phyloP scores from a whole-genome alignment of 805 yeast genomes.

The Monosporozyma aerobia region DNA sequence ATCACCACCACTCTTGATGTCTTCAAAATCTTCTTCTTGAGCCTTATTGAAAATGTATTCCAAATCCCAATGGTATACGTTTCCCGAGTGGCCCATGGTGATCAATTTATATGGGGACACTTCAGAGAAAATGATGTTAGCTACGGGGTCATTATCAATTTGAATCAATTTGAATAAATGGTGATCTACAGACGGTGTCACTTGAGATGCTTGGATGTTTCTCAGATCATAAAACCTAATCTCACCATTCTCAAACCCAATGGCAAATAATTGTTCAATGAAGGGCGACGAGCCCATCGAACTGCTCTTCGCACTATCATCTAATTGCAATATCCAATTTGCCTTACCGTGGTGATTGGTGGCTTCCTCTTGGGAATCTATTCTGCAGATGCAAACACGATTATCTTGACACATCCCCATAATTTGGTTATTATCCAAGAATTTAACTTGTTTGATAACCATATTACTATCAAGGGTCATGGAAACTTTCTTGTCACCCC shows the following conservation, averaged over 20 bases:
- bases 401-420: constrained; percentile 22
- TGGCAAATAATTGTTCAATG: constrained; percentile 20
- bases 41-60: constrained; percentile 34
- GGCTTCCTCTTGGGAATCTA: not conserved
- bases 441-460: constrained; percentile 9
- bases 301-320: constrained; percentile 9
- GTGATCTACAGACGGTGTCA: not conserved
- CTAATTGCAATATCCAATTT: constrained; percentile 12
- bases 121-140: constrained; percentile 19
- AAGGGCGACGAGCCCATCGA: constrained; percentile 19
- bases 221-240: constrained; percentile 29
- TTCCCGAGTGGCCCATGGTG: constrained; percentile 24
- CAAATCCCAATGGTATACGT: constrained; percentile 28
- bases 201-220: constrained; percentile 10
- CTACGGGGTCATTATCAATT: constrained; percentile 19
- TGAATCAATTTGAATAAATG: constrained; percentile 19
- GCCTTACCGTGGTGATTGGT: constrained; percentile 8
- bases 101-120: constrained; percentile 20
- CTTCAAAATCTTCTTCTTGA: constrained; percentile 30
- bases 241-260: constrained; percentile 24
- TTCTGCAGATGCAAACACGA: constrained; percentile 5
- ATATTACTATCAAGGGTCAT: not conserved
- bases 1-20: constrained; percentile 1
- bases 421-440: constrained; percentile 14
- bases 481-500: constrained; percentile 10